These are phyloP conservation scores for Trichophyton mentagrophytes DNA, from an alignment of 2,329 filamentous ascomycete genomes.

Conservation along the genomic window DNA sequence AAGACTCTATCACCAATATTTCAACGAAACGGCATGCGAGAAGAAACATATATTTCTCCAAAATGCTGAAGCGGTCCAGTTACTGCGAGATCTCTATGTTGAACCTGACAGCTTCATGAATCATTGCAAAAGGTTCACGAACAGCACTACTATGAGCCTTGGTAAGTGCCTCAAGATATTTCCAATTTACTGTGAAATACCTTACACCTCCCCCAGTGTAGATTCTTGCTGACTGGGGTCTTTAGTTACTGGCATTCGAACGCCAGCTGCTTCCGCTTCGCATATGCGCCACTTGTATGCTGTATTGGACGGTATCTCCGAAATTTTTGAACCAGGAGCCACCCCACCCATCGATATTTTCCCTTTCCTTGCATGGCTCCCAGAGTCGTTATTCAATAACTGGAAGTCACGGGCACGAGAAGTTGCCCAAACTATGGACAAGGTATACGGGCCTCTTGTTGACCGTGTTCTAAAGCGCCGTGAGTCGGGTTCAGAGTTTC, in stretches of 20 bases:
- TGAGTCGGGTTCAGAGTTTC: not conserved
- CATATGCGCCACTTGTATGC: not conserved
- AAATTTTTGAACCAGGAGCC: constrained; percentile 12
- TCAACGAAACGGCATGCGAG: not conserved
- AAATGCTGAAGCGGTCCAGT: constrained; percentile 4
- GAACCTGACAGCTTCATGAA: constrained; percentile 7
- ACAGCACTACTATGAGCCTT: not conserved
- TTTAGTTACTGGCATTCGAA: not conserved
- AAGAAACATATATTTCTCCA: constrained; percentile 11
- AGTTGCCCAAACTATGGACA: not conserved
- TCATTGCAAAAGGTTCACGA: not conserved
- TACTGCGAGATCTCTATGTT: constrained; percentile 12
- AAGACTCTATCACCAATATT: not conserved
- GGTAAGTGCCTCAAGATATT: not conserved
- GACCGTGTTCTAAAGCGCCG: not conserved
- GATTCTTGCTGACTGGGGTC: not conserved
- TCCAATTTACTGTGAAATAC: not conserved
- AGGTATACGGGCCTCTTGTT: not conserved
- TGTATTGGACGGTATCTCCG: constrained; percentile 9
- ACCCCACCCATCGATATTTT: constrained; percentile 13
- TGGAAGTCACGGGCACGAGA: not conserved
- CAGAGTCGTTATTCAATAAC: constrained; percentile 10
- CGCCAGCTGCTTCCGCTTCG: not conserved
- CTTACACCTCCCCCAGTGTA: too few relatives aligned
- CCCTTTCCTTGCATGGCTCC: constrained; percentile 11